phyloP scores from a whole-genome alignment of 225 moss, liverwort and hornwort genomes.

The Sphagnum contortum region DNA sequence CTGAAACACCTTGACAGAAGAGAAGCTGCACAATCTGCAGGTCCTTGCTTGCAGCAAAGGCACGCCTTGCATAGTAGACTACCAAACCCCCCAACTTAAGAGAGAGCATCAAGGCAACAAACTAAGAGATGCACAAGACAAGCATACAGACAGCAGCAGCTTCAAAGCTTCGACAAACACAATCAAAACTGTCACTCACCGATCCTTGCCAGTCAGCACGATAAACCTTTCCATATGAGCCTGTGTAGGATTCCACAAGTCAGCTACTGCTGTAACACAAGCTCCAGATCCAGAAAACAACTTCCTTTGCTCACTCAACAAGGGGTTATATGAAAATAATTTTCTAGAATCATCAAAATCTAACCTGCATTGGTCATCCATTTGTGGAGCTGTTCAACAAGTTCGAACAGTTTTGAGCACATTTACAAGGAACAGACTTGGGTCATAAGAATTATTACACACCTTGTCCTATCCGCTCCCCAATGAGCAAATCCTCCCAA shows the following conservation, averaged over 20 bases:
- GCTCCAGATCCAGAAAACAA: neutral
- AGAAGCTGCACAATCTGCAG: neutral
- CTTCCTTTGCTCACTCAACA: too few relatives aligned
- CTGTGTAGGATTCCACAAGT: constrained; percentile 16
- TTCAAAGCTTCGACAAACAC: too few relatives aligned
- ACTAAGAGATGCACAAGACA: neutral
- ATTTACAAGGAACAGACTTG: too few relatives aligned
- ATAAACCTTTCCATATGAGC: constrained; percentile 95
- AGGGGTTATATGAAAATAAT: too few relatives aligned
- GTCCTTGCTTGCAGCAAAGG: too few relatives aligned
- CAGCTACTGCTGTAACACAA: neutral
- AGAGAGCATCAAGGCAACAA: too few relatives aligned
- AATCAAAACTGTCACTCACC: constrained; percentile 30
- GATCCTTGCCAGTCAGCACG: constrained; percentile 99
- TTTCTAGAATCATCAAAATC: too few relatives aligned
- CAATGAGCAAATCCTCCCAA: constrained; percentile 78
- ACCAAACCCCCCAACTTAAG: too few relatives aligned
- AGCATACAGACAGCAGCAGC: neutral
- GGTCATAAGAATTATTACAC: neutral
- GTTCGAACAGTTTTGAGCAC: too few relatives aligned
- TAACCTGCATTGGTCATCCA: too few relatives aligned
- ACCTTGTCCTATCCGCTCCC: constrained; percentile 98
- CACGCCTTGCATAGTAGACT: too few relatives aligned
- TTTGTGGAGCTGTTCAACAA: too few relatives aligned
- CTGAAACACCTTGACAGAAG: neutral